Percentiles rank a stretch among this genome's conserved stretches.
Evolutionary conservation across 75 land plant genomes (phyloP).

Genomic region (Picea sitchensis): DNA sequence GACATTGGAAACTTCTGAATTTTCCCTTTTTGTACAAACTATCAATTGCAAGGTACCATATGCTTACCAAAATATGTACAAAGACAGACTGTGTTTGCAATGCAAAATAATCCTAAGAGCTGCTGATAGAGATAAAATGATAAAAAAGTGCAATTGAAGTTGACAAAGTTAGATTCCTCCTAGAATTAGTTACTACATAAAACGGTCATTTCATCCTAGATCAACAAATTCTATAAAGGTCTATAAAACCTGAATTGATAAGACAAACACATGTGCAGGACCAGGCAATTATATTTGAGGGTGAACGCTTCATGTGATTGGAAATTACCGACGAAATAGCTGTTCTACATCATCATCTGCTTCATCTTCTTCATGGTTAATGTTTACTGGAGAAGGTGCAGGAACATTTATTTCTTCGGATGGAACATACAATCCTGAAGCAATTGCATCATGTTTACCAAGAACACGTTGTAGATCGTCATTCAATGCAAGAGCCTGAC

Average conservation of each 20-base stretch:
- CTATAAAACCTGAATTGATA: not conserved
- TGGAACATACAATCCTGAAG: slow-evolving; percentile 33
- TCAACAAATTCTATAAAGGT: not conserved
- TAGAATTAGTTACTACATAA: not conserved
- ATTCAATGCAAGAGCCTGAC: slow-evolving; percentile 40
- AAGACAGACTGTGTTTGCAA: not conserved
- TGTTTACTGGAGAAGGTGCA: not conserved
- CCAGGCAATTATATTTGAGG: not conserved
- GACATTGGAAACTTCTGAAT: not conserved
- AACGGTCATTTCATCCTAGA: not conserved
- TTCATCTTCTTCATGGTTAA: slow-evolving; percentile 8
- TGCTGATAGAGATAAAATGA: not conserved
- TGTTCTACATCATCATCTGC: slow-evolving; percentile 6
- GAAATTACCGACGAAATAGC: slow-evolving; percentile 9
- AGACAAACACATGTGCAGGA: not conserved
- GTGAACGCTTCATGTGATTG: not conserved
- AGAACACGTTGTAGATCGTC: slow-evolving; percentile 46
- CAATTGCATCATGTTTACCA: slow-evolving; percentile 45
- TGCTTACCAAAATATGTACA: not conserved
- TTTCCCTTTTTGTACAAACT: not conserved
- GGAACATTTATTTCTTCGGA: not conserved
- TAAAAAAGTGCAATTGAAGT: not conserved
- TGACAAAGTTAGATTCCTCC: not conserved
- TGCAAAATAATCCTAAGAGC: not conserved
- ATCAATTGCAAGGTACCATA: not conserved